Evolutionary conservation across 257 asterid species (phyloP).

Genomic region (Gynochthodes officinalis): DNA sequence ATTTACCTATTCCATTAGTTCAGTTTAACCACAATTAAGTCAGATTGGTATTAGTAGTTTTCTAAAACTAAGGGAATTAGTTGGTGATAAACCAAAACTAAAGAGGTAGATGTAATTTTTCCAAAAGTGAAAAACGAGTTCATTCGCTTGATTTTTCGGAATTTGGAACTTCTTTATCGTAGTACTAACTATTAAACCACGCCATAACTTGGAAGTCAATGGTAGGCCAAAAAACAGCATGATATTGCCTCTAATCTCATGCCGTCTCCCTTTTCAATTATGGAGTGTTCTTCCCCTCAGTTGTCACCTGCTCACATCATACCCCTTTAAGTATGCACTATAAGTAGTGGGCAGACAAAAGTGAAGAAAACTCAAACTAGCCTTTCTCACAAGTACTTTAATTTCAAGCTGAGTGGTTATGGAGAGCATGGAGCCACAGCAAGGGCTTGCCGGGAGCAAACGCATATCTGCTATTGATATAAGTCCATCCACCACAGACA

Average conservation of each 20-base stretch:
- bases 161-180: too few relatives aligned
- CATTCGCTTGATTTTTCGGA: too few relatives aligned
- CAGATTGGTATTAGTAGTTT: too few relatives aligned
- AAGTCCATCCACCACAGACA: slow-evolving; percentile 32
- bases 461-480: slow-evolving; percentile 36
- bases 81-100: too few relatives aligned
- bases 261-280: background rate
- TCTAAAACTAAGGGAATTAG: too few relatives aligned
- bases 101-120: too few relatives aligned
- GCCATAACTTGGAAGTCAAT: too few relatives aligned
- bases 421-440: slow-evolving; percentile 41
- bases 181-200: background rate
- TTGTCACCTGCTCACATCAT: background rate
- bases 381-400: background rate
- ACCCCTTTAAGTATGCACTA: too few relatives aligned
- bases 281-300: background rate
- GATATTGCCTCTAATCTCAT: background rate
- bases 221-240: background rate
- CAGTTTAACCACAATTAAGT: too few relatives aligned
- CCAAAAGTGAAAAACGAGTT: too few relatives aligned
- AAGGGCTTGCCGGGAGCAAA: slow-evolving; percentile 35
- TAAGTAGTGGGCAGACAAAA: too few relatives aligned
- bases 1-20: too few relatives aligned
- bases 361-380: background rate
- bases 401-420: slow-evolving; percentile 10